These are phyloP conservation scores for Echites panduratus DNA, from an alignment of 257 asterid species.

Conservation along the genomic window DNA sequence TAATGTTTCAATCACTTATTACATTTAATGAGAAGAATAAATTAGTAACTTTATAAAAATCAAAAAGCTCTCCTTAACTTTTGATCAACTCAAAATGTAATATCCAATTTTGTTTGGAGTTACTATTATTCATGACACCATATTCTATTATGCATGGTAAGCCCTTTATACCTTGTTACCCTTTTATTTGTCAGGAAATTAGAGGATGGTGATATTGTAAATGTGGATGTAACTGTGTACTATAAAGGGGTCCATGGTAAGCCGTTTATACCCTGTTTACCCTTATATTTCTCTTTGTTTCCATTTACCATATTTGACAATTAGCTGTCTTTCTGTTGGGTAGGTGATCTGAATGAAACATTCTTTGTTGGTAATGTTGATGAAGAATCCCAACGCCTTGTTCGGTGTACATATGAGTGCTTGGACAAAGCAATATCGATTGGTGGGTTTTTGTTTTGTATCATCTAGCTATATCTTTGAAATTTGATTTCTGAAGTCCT, in stretches of 20 bases:
- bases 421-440: constrained; percentile 88
- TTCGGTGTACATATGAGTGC: constrained; percentile 91
- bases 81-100: too few species aligned
- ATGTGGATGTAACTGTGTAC: constrained; percentile 82
- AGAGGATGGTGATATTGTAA: constrained; percentile 96
- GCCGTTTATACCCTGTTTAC: constrained; percentile 4
- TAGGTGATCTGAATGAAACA: constrained; percentile 94
- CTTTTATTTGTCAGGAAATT: too few species aligned
- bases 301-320: constrained; percentile 1
- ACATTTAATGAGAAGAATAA: not conserved
- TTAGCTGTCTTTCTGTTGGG: constrained; percentile 18
- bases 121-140: too few species aligned
- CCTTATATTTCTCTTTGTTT: not conserved
- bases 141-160: not conserved
- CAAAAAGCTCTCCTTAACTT: too few species aligned
- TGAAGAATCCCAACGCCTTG: constrained; percentile 72
- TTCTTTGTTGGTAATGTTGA: constrained; percentile 94
- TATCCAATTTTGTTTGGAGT: too few species aligned
- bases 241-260: constrained; percentile 94
- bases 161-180: too few species aligned
- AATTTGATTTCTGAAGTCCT: not conserved
- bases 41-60: too few species aligned
- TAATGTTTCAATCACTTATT: not conserved
- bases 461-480: not conserved
- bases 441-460: constrained; percentile 41